Percentiles rank a stretch among this genome's conserved stretches.
Conservation (phyloP, 2,329 filamentous ascomycete species). For the Trichophyton simii region DNA sequence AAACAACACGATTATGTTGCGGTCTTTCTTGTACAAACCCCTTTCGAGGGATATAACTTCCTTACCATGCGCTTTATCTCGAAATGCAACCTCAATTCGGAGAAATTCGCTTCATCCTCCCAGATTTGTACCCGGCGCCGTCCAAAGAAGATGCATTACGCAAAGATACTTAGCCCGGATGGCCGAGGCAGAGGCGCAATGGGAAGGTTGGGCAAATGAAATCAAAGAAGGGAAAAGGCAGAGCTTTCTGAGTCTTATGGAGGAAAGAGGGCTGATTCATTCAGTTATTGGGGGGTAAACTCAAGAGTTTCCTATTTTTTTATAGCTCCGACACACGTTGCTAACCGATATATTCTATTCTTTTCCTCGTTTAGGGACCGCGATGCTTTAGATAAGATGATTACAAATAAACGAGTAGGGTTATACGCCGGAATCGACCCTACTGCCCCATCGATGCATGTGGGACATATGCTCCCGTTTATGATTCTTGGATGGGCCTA, state of each 20-base stretch:
- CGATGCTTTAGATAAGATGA: slow-evolving; percentile 31
- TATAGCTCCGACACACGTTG: too few relatives aligned
- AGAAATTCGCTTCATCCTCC: too few relatives aligned
- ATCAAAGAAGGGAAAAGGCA: slow-evolving; percentile 34
- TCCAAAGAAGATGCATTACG: slow-evolving; percentile 25
- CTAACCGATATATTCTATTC: background rate
- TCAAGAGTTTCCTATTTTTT: background rate
- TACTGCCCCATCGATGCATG: slow-evolving; percentile 38
- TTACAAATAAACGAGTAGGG: slow-evolving; percentile 35
- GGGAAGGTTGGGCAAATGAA: slow-evolving; percentile 29
- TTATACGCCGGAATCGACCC: slow-evolving; percentile 39
- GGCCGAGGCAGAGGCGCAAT: slow-evolving; percentile 30
- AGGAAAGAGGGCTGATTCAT: slow-evolving; percentile 36
- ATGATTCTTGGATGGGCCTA: slow-evolving; percentile 41
- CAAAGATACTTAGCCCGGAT: slow-evolving; percentile 26
- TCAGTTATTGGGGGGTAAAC: slow-evolving; percentile 34
- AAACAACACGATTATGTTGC: background rate
- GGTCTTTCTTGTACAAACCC: background rate
- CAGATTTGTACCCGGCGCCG: background rate
- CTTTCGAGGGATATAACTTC: background rate
- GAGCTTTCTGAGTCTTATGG: slow-evolving; percentile 33
- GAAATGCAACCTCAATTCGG: background rate
- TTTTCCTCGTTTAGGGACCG: slow-evolving; percentile 23
- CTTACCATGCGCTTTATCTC: background rate
- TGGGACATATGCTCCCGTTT: slow-evolving; percentile 40